Evolutionary conservation across 306 rosid species (phyloP), one percentile per base, ranked within the genome.

Genomic region (Vigna mungo): DNA sequence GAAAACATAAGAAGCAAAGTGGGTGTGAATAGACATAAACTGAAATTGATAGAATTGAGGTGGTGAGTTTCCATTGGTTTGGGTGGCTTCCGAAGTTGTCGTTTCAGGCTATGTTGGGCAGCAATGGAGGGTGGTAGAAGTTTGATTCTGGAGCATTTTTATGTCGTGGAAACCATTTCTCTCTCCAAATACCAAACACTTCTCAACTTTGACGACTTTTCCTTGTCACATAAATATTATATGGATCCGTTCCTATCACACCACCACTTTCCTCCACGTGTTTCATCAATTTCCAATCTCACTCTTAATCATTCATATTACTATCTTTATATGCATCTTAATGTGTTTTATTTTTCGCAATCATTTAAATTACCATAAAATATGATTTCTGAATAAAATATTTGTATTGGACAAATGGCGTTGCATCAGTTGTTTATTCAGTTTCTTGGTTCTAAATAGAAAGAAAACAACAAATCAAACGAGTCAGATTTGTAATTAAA

Each of bases 121-220:
- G 20, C 30, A 16, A 34, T 36, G 59, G 32, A 72, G 74, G 30
- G 11, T 48, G 34, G 39, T 39, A 58, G 11, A 68, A 68, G 37
- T 70, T 21, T 34, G 36, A 55, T 53, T 36, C 48, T 59, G 72
- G 53, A 47, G 20, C 72, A 75, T 48, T 74, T 75, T n/a, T 23
- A 60, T 62, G 62, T 81, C 75, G 85, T 77, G 83, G 70, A 73
- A 81, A 53, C 69, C 82, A 71, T 64, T 71, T 27, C 27, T 16
- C 34, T 17, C 34, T 15, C 32, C 7, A 10, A 44, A 44, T 30
- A 56, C 75, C 13, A 68, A 69, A 69, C 64, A 60, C 17, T 49
- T 78, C 71, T 79, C 71, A 79, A 75, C 16, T 75, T 44, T 46
- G 1, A 27, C 66, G 81, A 77, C 82, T 76, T 76, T 71, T 76